Evolutionary conservation across 202 grass and related monocot species (phyloP).

Genomic region (Elaeis oleifera): DNA sequence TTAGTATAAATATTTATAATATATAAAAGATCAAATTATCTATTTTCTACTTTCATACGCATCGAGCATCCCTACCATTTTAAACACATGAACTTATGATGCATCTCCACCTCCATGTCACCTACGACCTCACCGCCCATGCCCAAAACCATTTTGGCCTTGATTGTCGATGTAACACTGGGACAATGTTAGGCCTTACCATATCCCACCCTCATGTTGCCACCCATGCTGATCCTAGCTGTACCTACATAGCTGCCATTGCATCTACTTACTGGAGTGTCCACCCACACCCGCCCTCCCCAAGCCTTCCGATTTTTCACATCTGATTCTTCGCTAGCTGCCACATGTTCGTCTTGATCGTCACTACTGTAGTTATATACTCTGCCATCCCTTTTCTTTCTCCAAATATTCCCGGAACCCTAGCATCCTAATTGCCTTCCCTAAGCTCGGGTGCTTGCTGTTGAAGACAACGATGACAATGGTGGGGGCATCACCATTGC

Average conservation of each 20-base stretch:
- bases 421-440: not conserved
- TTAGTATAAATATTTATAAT: no score
- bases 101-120: not conserved
- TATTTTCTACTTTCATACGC: no score
- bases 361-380: not conserved
- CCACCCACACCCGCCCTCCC: not conserved
- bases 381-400: not conserved
- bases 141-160: no score
- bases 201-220: not conserved
- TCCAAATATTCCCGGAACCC: not conserved
- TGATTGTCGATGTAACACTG: not conserved
- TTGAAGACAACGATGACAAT: no score
- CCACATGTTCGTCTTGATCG: slow-evolving; percentile 4
- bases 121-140: no score
- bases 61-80: no score
- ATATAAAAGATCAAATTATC: no score
- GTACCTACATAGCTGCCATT: not conserved
- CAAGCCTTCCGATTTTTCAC: slow-evolving; percentile 1
- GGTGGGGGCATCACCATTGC: no score
- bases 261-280: not conserved
- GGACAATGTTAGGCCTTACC: not conserved
- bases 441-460: not conserved
- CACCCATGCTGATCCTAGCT: no score
- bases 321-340: not conserved
- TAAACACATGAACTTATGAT: no score